Conservation (phyloP, 768 basidiomycete genomes). For the Leccinum arenicola region DNA sequence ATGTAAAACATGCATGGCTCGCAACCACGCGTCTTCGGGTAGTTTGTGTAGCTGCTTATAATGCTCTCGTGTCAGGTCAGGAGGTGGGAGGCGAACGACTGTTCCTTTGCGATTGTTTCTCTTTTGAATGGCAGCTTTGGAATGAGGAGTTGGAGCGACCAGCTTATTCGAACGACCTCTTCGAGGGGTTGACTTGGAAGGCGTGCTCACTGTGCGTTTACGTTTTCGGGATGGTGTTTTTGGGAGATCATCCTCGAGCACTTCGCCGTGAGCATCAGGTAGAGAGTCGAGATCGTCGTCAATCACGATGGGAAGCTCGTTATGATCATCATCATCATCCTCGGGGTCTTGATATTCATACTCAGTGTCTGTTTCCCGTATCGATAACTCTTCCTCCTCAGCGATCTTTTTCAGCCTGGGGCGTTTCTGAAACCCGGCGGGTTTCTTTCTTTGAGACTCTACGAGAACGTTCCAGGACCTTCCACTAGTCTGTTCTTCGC, state of each 20-base stretch:
- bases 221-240: constrained; percentile 58
- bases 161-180: constrained; percentile 38
- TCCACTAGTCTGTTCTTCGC: constrained; percentile 36
- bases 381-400: constrained; percentile 25
- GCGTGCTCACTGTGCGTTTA: constrained; percentile 34
- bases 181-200: constrained; percentile 33
- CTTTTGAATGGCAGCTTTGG: constrained; percentile 60
- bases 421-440: constrained; percentile 17
- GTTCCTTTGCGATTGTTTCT: constrained; percentile 34
- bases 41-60: constrained; percentile 47
- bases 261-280: constrained; percentile 26
- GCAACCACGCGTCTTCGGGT: constrained; percentile 75
- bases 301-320: constrained; percentile 17
- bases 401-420: constrained; percentile 16
- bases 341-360: constrained; percentile 23
- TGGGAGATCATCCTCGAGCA: constrained; percentile 31
- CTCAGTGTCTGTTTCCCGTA: constrained; percentile 17
- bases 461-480: constrained; percentile 45
- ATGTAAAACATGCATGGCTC: constrained; percentile 88
- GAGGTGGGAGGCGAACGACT: constrained; percentile 34
- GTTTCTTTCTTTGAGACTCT: constrained; percentile 15
- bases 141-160: constrained; percentile 72
- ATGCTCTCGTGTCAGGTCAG: constrained; percentile 34
- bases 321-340: constrained; percentile 12
- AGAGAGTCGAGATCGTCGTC: constrained; percentile 25